Percentiles rank a stretch among this genome's conserved stretches.
These are phyloP conservation scores for Aspergillus hiratsukae DNA, from an alignment of 2,329 filamentous ascomycete species.

Conservation along the genomic window DNA sequence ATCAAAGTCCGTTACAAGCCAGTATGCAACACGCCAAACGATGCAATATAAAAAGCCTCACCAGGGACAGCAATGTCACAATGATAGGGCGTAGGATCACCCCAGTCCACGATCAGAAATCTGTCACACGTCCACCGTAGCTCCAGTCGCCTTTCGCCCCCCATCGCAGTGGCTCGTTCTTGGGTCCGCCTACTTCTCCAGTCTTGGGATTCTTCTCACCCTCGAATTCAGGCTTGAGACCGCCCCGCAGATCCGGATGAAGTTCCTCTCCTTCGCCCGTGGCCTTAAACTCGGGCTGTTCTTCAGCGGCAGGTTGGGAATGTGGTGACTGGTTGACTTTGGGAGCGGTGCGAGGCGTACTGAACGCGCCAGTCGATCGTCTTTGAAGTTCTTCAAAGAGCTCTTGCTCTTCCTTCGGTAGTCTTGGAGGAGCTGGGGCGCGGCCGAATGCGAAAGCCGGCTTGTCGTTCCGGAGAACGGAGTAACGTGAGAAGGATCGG, in stretches of 20 bases:
- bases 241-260: slow-evolving; percentile 67
- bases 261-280: slow-evolving; percentile 60
- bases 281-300: slow-evolving; percentile 45
- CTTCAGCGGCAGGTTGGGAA: slow-evolving; percentile 16
- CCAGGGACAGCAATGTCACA: neutral
- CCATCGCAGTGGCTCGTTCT: slow-evolving; percentile 94
- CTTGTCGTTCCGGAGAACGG: slow-evolving; percentile 23
- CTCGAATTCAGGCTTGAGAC: slow-evolving; percentile 84
- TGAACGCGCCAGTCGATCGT: slow-evolving; percentile 71
- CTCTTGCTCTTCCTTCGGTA: slow-evolving; percentile 83
- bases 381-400: slow-evolving; percentile 84
- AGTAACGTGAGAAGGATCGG: slow-evolving; percentile 25
- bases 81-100: neutral
- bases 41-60: neutral
- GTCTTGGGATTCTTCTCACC: slow-evolving; percentile 90
- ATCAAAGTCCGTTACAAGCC: neutral
- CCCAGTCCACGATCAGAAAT: slow-evolving; percentile 56
- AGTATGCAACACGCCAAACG: neutral
- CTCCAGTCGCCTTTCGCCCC: slow-evolving; percentile 76
- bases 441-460: slow-evolving; percentile 30
- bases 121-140: slow-evolving; percentile 90
- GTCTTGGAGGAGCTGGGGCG: slow-evolving; percentile 72
- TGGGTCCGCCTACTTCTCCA: slow-evolving; percentile 91
- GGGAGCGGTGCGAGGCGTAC: slow-evolving; percentile 49
- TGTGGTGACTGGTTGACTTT: slow-evolving; percentile 50